A percentile compares a stretch with the other conserved stretches of the same genome.
Evolutionary conservation across 495 filamentous ascomycete species (phyloP).

Genomic region (Astrothelium macrocarpum): DNA sequence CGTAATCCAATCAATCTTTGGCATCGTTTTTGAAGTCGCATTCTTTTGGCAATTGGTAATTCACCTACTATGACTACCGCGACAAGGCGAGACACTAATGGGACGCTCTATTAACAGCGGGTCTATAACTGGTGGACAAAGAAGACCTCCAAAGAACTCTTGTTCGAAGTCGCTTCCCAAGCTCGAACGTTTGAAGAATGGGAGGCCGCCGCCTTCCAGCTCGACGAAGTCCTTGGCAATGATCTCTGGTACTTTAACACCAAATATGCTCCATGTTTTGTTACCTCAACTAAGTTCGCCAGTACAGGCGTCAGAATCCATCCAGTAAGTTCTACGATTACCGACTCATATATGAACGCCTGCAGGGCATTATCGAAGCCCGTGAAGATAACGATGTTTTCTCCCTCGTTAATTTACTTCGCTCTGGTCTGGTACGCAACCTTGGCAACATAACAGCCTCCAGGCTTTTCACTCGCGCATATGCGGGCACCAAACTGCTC

Average conservation of each 20-base stretch:
- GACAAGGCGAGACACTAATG: neutral
- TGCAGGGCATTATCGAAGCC: slow-evolving; percentile 60
- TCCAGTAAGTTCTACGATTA: slow-evolving; percentile 82
- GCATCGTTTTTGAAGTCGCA: slow-evolving; percentile 25
- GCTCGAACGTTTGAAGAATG: slow-evolving; percentile 71
- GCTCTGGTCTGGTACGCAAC: slow-evolving; percentile 81
- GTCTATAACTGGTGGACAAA: slow-evolving; percentile 45
- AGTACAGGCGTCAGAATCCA: slow-evolving; percentile 63
- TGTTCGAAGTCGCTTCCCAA: slow-evolving; percentile 38
- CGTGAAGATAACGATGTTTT: slow-evolving; percentile 70
- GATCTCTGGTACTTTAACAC: slow-evolving; percentile 59
- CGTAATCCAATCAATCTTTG: slow-evolving; percentile 17
- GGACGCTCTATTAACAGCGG: slow-evolving; percentile 34
- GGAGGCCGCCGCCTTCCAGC: slow-evolving; percentile 66
- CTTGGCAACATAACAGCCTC: slow-evolving; percentile 80
- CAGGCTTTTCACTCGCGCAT: slow-evolving; percentile 75
- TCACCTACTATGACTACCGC: neutral
- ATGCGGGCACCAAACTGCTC: slow-evolving; percentile 79
- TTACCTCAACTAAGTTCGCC: neutral
- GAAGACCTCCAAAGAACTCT: slow-evolving; percentile 43
- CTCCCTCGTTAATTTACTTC: slow-evolving; percentile 65
- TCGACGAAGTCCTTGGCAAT: slow-evolving; percentile 67
- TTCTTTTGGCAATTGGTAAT: slow-evolving; percentile 33
- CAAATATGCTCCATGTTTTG: neutral
- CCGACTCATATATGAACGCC: slow-evolving; percentile 68